Evolutionary conservation across 2,329 filamentous ascomycete species (phyloP).

Genomic region (Colletotrichum aenigma): DNA sequence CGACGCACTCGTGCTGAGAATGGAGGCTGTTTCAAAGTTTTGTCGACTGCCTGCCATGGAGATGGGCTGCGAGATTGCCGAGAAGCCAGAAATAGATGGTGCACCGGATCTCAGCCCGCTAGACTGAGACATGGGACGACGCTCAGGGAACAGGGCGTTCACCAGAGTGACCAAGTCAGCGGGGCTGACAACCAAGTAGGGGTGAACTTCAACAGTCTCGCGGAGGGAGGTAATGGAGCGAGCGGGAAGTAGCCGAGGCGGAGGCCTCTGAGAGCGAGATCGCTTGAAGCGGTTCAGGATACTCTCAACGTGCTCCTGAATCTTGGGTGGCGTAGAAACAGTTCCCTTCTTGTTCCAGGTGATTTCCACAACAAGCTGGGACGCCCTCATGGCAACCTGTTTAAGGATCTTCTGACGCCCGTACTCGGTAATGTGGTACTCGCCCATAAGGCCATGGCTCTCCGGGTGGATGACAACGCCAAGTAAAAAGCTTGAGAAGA

Average conservation of each 20-base stretch:
- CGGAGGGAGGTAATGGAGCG: conserved; percentile 74
- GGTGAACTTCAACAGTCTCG: conserved; percentile 79
- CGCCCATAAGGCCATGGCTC: conserved; percentile 77
- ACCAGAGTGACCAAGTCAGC: conserved; percentile 81
- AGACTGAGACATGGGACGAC: conserved; percentile 67
- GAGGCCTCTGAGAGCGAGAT: conserved; percentile 50
- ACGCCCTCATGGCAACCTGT: conserved; percentile 80
- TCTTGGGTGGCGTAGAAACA: conserved; percentile 65
- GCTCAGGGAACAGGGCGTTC: conserved; percentile 82
- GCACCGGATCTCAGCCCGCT: conserved; percentile 69
- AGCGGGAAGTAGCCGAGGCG: conserved; percentile 69
- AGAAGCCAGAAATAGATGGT: conserved; percentile 72
- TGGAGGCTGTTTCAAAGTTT: conserved; percentile 69
- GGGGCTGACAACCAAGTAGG: conserved; percentile 79
- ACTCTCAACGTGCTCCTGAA: conserved; percentile 73
- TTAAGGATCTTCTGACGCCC: conserved; percentile 82
- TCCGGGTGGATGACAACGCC: conserved; percentile 89
- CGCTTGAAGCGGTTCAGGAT: conserved; percentile 70
- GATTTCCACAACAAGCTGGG: conserved; percentile 80
- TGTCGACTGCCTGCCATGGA: conserved; percentile 62
- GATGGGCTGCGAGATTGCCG: conserved; percentile 69
- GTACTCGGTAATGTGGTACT: conserved; percentile 91
- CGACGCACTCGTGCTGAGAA: conserved; percentile 74
- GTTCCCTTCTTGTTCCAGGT: conserved; percentile 70
- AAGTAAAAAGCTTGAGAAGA: conserved; percentile 86